phyloP scores from a whole-genome alignment of 2,329 filamentous ascomycete genomes.

The Alternaria viburni region DNA sequence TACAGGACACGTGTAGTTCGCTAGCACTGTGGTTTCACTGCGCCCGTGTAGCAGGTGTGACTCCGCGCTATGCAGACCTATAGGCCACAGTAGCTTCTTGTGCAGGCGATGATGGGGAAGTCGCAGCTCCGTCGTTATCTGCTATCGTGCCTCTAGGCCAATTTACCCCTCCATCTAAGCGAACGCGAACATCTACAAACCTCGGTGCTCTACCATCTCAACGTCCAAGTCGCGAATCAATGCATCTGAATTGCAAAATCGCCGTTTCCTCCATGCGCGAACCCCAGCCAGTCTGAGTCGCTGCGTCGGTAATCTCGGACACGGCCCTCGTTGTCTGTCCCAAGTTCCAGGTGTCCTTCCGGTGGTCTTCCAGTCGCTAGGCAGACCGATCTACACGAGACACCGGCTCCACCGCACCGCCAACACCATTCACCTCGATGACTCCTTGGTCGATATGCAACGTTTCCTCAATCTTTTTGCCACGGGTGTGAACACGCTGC shows the following conservation, averaged over 20 bases:
- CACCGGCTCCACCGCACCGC: background rate
- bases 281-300: background rate
- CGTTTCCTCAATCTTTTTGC: constrained; percentile 2
- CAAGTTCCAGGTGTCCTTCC: constrained; percentile 13
- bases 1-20: constrained; percentile 42
- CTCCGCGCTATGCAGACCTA: constrained; percentile 12
- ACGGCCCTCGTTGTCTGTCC: background rate
- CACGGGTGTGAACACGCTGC: background rate
- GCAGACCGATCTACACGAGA: constrained; percentile 1
- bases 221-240: background rate
- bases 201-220: background rate
- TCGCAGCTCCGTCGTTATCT: constrained; percentile 3
- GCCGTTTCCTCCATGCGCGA: background rate
- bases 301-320: background rate
- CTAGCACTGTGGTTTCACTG: constrained; percentile 13
- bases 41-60: background rate
- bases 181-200: background rate
- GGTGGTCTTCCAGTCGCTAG: background rate
- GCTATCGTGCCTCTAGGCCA: constrained; percentile 1
- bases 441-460: constrained; percentile 9
- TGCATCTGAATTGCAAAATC: background rate
- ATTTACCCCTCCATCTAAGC: constrained; percentile 14
- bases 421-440: constrained; percentile 2
- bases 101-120: background rate
- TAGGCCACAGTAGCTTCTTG: background rate